Evolutionary conservation across 768 basidiomycete genomes (phyloP), one percentile per base, ranked within the genome.

Genomic region (Plicaturopsis crispa): DNA sequence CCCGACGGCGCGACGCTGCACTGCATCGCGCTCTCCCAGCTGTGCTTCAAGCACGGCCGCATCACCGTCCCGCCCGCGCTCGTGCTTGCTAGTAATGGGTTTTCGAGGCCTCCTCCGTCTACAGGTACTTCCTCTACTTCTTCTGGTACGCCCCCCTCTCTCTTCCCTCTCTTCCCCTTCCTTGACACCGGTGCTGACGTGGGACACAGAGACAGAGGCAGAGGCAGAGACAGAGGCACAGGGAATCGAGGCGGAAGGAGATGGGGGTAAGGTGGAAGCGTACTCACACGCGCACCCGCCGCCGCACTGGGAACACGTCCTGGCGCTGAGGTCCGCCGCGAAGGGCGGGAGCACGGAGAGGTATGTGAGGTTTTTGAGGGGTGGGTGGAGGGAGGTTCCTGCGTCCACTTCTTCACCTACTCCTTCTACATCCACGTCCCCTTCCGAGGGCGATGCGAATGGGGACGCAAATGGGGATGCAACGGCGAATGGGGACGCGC

Each of bases 51-150:
- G 54, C 51, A 69, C 17, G 78, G 76, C 0, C 71, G 84, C 1
- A 79, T 87, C 43, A 86, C 82, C 14, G 68, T 85, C 38, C 84
- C 84, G 2, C 85, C 85, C 10, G 65, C 67, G 3, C 41, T 88
- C 43, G 70, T 72, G 8, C 55, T 85, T 23, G 80, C 75, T 1
- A 46, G 62, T 1, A 76, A 80, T 42, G 85, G 85, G 0, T 75
- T 80, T 46, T n/a, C 11, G 10, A 19, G 11, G 20, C 23, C 24
- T 24, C 44, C 31, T n/a, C 36, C 45, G 36, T 34, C n/a, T 38
- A 36, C 21, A 13, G 23, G 30, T 30, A 23, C 24, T 28, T 23
- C 13, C n/a, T 24, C 26, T 14, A 14, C 24, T 23, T 28, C 8
- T 21, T 10, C 7, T 5, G 10, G 5, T 14, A 28, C 33, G 1